Evolutionary conservation across 441 rosid genomes (phyloP), one percentile per base, ranked within the genome.

Genomic region (Aleurites moluccanus): DNA sequence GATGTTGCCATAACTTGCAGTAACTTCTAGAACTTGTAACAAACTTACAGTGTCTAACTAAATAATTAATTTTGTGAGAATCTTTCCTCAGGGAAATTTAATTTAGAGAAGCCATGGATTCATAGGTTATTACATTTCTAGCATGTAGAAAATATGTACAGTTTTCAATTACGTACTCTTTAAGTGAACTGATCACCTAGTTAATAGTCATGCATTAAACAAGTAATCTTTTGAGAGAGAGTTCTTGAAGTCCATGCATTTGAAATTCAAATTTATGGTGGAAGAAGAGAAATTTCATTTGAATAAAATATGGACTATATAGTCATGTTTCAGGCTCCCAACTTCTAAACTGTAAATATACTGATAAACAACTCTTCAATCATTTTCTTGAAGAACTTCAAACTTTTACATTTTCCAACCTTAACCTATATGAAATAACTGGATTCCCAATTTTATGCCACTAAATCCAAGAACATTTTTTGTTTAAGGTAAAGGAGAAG

Each of bases 1-100:
- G 67, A 60, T 60, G 65, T 60, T 10, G 11, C 73, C 47, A 40
- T 33, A 42, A 50, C 30, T 55, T 63, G 67, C 76, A 21, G 47
- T 18, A 50, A 30, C 28, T 53, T 69, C 21, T 7, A 55, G 23
- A 52, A 53, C 18, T 53, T 27, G 6, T 57, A 33, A 56, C 13
- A 2, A 38, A 38, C 18, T 18, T 8, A 69, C 28, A 15, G 14
- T 6, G 27, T n/a, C 47, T 20, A 69, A 33, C 42, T 13, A 35
- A 33, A 38, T 42, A 33, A 53, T 27, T 69, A 33, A 68, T 10
- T 15, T 18, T 50, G n/a, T 18, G 42, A 68, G 23, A 49, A 9
- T 25, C 42, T 49, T 28, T 35, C 50, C 42, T 49, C 1, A 0
- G 30, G 45, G 8, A 64, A 64, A 20, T 16, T 28, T 52, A 55